Percentiles rank a stretch among this genome's conserved stretches.
Conservation (phyloP, 345 rosid species). For the Anastatica hierochuntica region DNA sequence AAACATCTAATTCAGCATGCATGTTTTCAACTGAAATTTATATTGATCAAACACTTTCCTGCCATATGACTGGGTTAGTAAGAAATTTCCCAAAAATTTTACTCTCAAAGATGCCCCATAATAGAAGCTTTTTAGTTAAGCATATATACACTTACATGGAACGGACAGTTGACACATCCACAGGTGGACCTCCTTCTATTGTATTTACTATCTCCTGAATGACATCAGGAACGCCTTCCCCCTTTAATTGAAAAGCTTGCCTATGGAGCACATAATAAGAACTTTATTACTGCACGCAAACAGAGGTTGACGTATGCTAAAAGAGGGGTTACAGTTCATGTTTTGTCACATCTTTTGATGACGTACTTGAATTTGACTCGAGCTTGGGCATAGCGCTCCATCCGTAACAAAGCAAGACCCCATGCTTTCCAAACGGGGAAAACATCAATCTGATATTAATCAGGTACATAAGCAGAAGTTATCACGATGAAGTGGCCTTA, state of each 20-base stretch:
- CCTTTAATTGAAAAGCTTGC: slow-evolving; percentile 91
- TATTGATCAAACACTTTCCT: not conserved
- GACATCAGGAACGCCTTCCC: slow-evolving; percentile 53
- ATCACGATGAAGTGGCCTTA: slow-evolving; percentile 15
- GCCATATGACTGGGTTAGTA: not conserved
- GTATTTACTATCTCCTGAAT: slow-evolving; percentile 83
- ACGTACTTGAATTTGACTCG: slow-evolving; percentile 90
- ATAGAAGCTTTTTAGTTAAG: not conserved
- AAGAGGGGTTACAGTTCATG: too few species aligned
- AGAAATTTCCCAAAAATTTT: not conserved
- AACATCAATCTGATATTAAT: slow-evolving; percentile 66
- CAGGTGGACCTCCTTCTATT: slow-evolving; percentile 93
- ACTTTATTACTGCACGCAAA: slow-evolving; percentile 4
- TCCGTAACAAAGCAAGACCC: slow-evolving; percentile 96
- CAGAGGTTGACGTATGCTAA: not conserved
- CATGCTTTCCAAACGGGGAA: slow-evolving; percentile 97
- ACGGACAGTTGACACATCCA: slow-evolving; percentile 81
- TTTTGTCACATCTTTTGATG: not conserved
- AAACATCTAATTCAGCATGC: not conserved
- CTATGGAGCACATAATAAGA: slow-evolving; percentile 36
- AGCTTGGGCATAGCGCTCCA: slow-evolving; percentile 90
- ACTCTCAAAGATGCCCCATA: not conserved
- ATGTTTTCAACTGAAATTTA: slow-evolving; percentile 7
- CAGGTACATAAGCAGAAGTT: slow-evolving; percentile 10
- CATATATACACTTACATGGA: slow-evolving; percentile 59